Conservation (phyloP, 768 basidiomycete genomes). For the Kwoniella bestiolae region DNA sequence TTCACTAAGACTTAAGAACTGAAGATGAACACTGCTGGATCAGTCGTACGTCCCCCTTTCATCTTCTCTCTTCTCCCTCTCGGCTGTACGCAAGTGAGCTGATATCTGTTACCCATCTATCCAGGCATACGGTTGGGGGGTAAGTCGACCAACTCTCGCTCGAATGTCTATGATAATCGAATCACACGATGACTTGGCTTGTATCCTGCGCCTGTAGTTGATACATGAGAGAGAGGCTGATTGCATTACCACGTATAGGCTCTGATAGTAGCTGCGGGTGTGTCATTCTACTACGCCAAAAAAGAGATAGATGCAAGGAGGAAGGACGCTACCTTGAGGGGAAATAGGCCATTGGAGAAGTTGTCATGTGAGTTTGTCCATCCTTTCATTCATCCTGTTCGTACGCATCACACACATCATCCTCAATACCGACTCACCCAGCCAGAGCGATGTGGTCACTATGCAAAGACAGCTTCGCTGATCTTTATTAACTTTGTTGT, state of each 20-base stretch:
- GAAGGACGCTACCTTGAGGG: slow-evolving; percentile 26
- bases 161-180: no score
- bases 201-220: no score
- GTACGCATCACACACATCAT: no score
- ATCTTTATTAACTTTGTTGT: no score
- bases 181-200: no score
- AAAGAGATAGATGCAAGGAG: slow-evolving; percentile 35
- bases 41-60: slow-evolving; percentile 32
- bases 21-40: slow-evolving; percentile 42
- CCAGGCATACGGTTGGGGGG: slow-evolving; percentile 49
- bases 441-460: no score
- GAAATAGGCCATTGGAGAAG: slow-evolving; percentile 33
- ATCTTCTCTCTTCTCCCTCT: no score
- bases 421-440: no score
- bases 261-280: slow-evolving; percentile 39
- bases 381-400: no score
- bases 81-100: not conserved
- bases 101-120: not conserved
- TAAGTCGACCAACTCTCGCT: slow-evolving; percentile 21
- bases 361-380: slow-evolving; percentile 36
- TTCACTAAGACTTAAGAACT: not conserved
- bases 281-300: slow-evolving; percentile 39
- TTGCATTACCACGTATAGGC: slow-evolving; percentile 15
- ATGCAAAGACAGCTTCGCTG: no score
- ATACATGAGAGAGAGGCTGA: not conserved